Percentiles rank a stretch among this genome's conserved stretches.
These are phyloP conservation scores for Aureobasidium sp. DNA, from an alignment of 2,329 filamentous ascomycete genomes.

Conservation along the genomic window DNA sequence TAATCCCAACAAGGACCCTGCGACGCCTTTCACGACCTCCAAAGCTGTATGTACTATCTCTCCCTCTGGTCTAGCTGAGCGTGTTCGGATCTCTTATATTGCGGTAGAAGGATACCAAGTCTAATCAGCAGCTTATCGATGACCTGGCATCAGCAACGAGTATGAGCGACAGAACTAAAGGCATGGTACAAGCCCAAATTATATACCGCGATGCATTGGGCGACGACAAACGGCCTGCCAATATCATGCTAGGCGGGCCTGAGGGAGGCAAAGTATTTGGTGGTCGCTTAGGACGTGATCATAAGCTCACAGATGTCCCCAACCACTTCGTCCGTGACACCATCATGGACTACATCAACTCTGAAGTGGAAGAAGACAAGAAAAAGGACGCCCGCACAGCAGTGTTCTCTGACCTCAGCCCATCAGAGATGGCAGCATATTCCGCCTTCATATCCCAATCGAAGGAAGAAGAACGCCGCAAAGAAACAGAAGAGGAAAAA, in stretches of 20 bases:
- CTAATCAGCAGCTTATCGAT: not conserved
- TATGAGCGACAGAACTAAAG: not conserved
- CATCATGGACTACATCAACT: not conserved
- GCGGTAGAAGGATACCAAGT: not conserved
- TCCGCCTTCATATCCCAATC: not conserved
- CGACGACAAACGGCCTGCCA: not conserved
- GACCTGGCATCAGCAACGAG: not conserved
- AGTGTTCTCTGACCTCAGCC: not conserved
- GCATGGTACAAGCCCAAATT: not conserved
- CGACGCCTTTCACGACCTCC: not conserved
- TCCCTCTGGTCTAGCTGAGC: not conserved
- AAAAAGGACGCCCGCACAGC: not conserved
- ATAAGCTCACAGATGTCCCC: not conserved
- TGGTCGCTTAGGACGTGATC: not conserved
- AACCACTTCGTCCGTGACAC: not conserved
- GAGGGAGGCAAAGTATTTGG: not conserved
- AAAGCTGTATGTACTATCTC: not conserved
- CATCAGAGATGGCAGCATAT: not conserved
- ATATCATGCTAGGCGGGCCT: not conserved
- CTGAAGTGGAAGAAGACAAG: not conserved
- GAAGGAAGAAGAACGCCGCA: not conserved
- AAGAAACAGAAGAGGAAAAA: not conserved
- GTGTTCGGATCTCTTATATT: not conserved
- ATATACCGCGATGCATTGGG: not conserved
- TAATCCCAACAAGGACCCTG: not conserved